Evolutionary conservation across 2,329 filamentous ascomycete genomes (phyloP), one percentile per base, ranked within the genome.

Genomic region (Fusarium penzigii): DNA sequence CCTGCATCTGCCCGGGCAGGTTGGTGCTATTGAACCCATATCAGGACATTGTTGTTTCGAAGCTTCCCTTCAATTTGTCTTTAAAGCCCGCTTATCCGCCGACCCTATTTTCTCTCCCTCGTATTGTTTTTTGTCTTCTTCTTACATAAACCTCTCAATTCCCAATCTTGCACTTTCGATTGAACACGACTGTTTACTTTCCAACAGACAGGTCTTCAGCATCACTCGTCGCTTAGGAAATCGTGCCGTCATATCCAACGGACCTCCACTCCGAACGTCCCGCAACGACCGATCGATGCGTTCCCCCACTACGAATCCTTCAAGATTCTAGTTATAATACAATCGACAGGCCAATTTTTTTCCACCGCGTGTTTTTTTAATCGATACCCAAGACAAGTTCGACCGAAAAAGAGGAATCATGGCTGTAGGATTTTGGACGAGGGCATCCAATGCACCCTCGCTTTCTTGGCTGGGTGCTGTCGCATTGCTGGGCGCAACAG

Each of bases 401-500:
- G 32, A 36, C 5, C 32, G 13, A 14, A 36, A 46, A 38, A 51
- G 38, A 14, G 39, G 17, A 39, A 43, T n/a, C 48, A 70, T 69
- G 67, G 53, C 58, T 36, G 20, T 40, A 17, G 20, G 17, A 49
- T 48, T 45, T 43, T 58, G 42, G 40, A n/a, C 44, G 17, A 58
- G 47, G 52, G 49, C 57, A 14, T 16, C 61, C 39, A 46, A 29
- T 14, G 52, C 54, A 56, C 58, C 63, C 38, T 55, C 47, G 42
- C 16, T 54, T 34, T 52, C 52, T n/a, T 45, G 51, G 14, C 38
- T 65, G 32, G 46, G 68, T 14, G 53, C 56, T 42, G 46, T 66
- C 47, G 56, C 63, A 29, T 55, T 65, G 39, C 57, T 71, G 11
- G 54, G 55, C 25, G 53, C 51, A 46, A 55, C 61, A 39, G 61